A percentile compares a stretch with the other conserved stretches of the same genome.
phyloP scores from a whole-genome alignment of 2,329 filamentous ascomycete species.

The Simplicillium aogashimaense region DNA sequence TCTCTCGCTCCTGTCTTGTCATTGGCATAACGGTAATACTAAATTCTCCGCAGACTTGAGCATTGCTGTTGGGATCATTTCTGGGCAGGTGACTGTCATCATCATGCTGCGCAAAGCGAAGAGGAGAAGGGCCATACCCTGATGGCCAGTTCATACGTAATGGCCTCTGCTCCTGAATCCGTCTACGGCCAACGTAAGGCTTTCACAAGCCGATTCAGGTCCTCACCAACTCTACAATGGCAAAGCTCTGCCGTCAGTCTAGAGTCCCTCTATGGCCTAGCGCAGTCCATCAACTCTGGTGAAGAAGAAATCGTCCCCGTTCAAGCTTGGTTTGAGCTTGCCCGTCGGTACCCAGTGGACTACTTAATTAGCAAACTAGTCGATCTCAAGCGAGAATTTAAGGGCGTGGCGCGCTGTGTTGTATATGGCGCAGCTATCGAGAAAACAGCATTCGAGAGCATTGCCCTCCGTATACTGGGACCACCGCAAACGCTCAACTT shows the following conservation, averaged over 20 bases:
- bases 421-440: constrained; percentile 38
- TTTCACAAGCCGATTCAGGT: constrained; percentile 12
- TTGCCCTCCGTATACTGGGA: constrained; percentile 29
- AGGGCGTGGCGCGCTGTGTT: constrained; percentile 33
- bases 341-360: constrained; percentile 25
- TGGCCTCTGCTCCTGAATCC: constrained; percentile 25
- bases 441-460: constrained; percentile 34
- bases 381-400: constrained; percentile 28
- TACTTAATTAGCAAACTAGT: constrained; percentile 26
- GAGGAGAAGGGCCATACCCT: constrained; percentile 29
- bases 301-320: constrained; percentile 36
- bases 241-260: constrained; percentile 29
- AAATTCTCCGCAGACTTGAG: constrained; percentile 34
- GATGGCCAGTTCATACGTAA: constrained; percentile 32
- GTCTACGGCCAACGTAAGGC: constrained; percentile 19
- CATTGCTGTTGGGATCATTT: constrained; percentile 44
- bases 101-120: constrained; percentile 19
- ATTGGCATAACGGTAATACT: too few relatives aligned
- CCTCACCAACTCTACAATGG: constrained; percentile 22
- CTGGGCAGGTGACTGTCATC: constrained; percentile 26
- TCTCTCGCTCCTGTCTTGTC: neutral
- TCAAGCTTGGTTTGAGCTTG: constrained; percentile 46
- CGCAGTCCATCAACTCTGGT: constrained; percentile 31
- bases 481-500: neutral
- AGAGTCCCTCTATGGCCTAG: constrained; percentile 31